phyloP scores from a whole-genome alignment of 148 eudicot species.

The Pouteria glomerata region DNA sequence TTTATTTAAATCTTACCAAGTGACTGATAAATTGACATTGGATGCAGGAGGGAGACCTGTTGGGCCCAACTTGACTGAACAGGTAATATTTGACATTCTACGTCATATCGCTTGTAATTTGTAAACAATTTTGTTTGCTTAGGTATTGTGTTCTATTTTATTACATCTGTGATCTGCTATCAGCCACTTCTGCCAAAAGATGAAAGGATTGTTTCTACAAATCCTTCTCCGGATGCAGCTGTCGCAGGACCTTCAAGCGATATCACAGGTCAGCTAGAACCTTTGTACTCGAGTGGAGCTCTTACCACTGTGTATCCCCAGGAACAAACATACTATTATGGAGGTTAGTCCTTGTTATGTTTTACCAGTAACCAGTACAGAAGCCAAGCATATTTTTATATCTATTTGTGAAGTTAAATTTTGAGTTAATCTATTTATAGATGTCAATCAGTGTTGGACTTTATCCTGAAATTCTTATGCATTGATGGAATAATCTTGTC shows the following conservation, averaged over 20 bases:
- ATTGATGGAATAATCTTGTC: neutral
- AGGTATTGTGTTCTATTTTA: slow-evolving; percentile 7
- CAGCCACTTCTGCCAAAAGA: slow-evolving; percentile 77
- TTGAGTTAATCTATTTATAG: neutral
- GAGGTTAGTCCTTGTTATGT: slow-evolving; percentile 48
- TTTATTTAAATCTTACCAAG: neutral
- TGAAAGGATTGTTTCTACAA: slow-evolving; percentile 71
- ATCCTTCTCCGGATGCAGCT: slow-evolving; percentile 65
- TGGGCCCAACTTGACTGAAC: slow-evolving; percentile 32
- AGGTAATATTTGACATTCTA: slow-evolving; percentile 27
- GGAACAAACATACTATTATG: slow-evolving; percentile 74
- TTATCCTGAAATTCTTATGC: neutral
- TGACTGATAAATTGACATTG: slow-evolving; percentile 2
- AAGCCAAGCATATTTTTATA: neutral
- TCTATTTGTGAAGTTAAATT: neutral
- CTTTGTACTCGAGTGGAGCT: slow-evolving; percentile 45
- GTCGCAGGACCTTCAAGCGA: slow-evolving; percentile 52
- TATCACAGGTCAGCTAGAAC: slow-evolving; percentile 48
- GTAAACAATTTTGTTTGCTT: slow-evolving; percentile 12
- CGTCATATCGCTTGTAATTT: neutral
- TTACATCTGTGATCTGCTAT: slow-evolving; percentile 26
- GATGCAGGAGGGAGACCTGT: slow-evolving; percentile 38
- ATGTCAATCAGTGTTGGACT: neutral
- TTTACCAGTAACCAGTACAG: neutral
- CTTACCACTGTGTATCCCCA: slow-evolving; percentile 38